Percentiles rank a stretch among this genome's conserved stretches.
Conservation (phyloP, 2,329 filamentous ascomycete genomes). For the Ascochyta viciae-villosae region DNA sequence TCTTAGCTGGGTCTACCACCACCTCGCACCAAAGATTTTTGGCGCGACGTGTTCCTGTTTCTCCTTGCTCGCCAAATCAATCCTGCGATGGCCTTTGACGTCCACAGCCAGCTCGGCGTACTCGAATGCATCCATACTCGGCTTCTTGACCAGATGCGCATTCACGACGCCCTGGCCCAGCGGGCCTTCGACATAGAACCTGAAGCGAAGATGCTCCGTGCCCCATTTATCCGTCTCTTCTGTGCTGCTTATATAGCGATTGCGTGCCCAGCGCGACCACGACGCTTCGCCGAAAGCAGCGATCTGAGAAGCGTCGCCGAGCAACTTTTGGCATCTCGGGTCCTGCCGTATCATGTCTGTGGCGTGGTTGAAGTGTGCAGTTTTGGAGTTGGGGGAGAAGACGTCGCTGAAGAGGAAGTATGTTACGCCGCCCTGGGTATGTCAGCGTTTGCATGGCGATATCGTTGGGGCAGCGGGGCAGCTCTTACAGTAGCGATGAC, state of each 20-base stretch:
- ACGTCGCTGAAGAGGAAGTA: conserved; percentile 49
- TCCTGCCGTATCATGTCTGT: conserved; percentile 80
- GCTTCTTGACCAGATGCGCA: conserved; percentile 76
- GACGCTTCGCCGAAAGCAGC: conserved; percentile 82
- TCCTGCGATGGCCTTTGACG: conserved; percentile 68
- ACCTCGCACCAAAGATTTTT: conserved; percentile 48
- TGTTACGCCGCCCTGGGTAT: conserved; percentile 71
- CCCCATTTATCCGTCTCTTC: conserved; percentile 75
- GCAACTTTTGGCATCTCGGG: conserved; percentile 71
- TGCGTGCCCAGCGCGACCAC: conserved; percentile 78
- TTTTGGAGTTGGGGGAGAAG: conserved; percentile 74
- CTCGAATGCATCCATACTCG: conserved; percentile 71
- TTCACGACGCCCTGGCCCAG: conserved; percentile 74
- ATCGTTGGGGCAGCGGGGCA: background rate
- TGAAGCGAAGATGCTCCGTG: conserved; percentile 81
- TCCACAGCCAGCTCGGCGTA: conserved; percentile 85
- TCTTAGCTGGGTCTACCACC: conserved; percentile 33
- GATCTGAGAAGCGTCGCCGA: conserved; percentile 78
- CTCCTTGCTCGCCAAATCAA: conserved; percentile 47
- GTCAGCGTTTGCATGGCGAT: background rate
- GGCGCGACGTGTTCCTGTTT: conserved; percentile 39
- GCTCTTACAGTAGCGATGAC: conserved; percentile 73
- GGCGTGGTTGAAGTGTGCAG: conserved; percentile 85
- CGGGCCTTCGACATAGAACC: conserved; percentile 84
- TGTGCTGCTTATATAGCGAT: conserved; percentile 66